A percentile compares a stretch with the other conserved stretches of the same genome.
Conservation (phyloP, 139 green algal species). For the Volvox africanus region DNA sequence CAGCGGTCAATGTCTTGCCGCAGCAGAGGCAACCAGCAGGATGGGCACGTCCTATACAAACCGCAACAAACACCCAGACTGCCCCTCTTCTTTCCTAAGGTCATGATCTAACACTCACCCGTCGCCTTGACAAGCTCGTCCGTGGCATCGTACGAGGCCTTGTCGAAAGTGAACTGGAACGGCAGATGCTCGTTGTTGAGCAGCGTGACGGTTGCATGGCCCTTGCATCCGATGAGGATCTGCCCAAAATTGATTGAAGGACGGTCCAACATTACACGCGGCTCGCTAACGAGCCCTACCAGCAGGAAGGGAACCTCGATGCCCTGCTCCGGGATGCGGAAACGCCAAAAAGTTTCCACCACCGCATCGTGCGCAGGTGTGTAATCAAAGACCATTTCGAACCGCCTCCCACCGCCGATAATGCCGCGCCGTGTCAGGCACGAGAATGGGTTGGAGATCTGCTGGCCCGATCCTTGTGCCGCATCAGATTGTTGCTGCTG, state of each 20-base stretch:
- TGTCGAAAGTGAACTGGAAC: slow-evolving; percentile 82
- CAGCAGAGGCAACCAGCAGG: no score
- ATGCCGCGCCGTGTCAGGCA: slow-evolving; percentile 59
- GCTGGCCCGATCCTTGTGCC: no score
- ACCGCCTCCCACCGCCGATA: slow-evolving; percentile 71
- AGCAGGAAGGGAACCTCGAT: slow-evolving; percentile 81
- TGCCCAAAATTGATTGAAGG: slow-evolving; percentile 81
- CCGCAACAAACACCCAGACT: not conserved
- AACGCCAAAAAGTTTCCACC: slow-evolving; percentile 83
- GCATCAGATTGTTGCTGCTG: not conserved
- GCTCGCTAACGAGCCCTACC: slow-evolving; percentile 79
- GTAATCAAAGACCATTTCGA: slow-evolving; percentile 91
- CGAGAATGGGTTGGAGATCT: slow-evolving; percentile 4
- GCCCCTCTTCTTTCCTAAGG: no score
- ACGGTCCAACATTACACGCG: slow-evolving; percentile 77
- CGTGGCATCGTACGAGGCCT: slow-evolving; percentile 75
- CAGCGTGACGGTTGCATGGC: slow-evolving; percentile 55
- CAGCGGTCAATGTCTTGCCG: no score
- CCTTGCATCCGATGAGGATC: slow-evolving; percentile 60
- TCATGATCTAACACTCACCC: not conserved
- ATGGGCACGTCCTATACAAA: not conserved
- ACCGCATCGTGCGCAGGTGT: slow-evolving; percentile 65
- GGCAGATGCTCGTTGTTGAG: slow-evolving; percentile 83
- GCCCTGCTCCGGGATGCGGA: slow-evolving; percentile 79
- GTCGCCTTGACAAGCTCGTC: slow-evolving; percentile 63